These are phyloP conservation scores for Linum trigynum DNA, from an alignment of 345 rosid species.

Conservation along the genomic window DNA sequence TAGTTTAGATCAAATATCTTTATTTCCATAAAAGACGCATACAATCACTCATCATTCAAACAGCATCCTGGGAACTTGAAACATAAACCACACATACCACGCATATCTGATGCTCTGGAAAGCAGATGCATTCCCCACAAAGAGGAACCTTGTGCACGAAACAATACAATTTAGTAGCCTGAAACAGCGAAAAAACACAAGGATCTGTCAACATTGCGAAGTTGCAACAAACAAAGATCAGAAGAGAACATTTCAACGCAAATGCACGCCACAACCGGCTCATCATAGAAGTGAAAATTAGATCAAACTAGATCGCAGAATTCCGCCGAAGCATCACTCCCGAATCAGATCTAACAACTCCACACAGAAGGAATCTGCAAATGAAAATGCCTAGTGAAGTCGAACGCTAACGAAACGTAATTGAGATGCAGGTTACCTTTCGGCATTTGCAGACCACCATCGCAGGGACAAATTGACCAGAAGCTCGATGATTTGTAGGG, in stretches of 20 bases:
- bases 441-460: conserved; percentile 97
- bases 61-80: too few species aligned
- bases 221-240: background rate
- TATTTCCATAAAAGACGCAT: too few species aligned
- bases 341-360: background rate
- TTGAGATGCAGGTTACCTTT: conserved; percentile 34
- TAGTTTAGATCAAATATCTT: too few species aligned
- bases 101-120: conserved; percentile 88
- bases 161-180: conserved; percentile 96
- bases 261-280: background rate
- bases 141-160: conserved; percentile 98
- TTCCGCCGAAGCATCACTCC: background rate
- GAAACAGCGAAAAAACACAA: conserved; percentile 17
- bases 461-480: conserved; percentile 20
- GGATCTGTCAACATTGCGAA: background rate
- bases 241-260: background rate
- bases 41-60: too few species aligned
- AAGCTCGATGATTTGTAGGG: background rate
- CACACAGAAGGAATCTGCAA: background rate
- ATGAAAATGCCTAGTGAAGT: background rate
- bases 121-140: conserved; percentile 94
- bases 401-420: background rate
- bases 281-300: background rate
- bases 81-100: conserved; percentile 40
- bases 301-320: background rate